Percentiles rank a stretch among this genome's conserved stretches.
Evolutionary conservation across 306 rosid species (phyloP).

Genomic region (Arachis stenosperma): DNA sequence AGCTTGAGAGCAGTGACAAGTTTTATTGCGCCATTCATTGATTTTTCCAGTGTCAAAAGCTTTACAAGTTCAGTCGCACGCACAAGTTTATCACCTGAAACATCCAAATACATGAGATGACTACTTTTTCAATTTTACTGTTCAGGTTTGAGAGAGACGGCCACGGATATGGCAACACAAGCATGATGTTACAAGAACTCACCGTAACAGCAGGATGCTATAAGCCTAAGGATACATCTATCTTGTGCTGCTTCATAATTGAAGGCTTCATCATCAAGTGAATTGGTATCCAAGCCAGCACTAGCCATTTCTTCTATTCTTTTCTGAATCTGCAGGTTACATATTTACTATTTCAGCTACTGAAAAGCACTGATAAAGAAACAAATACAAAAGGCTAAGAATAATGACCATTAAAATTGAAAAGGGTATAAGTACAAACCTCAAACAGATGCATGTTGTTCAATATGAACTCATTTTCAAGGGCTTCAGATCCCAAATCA

Average conservation of each 20-base stretch:
- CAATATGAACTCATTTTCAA: constrained; percentile 81
- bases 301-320: constrained; percentile 72
- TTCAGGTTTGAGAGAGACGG: background rate
- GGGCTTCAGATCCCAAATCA: constrained; percentile 88
- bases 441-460: constrained; percentile 73
- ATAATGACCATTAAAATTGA: constrained; percentile 5
- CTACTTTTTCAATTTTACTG: constrained; percentile 20
- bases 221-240: constrained; percentile 87
- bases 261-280: constrained; percentile 86
- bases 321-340: constrained; percentile 66
- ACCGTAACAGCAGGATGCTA: constrained; percentile 96
- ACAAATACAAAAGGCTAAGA: constrained; percentile 1
- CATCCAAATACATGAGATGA: constrained; percentile 9
- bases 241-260: constrained; percentile 91
- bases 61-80: constrained; percentile 91
- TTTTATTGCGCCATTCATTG: constrained; percentile 92
- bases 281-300: constrained; percentile 62
- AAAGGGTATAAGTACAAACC: constrained; percentile 48
- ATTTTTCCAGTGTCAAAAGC: constrained; percentile 84
- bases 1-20: constrained; percentile 88
- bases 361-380: constrained; percentile 20
- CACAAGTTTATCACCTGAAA: constrained; percentile 90
- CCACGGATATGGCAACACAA: background rate
- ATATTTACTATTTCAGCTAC: constrained; percentile 25
- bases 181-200: constrained; percentile 31